Conservation (phyloP, 2,329 filamentous ascomycete genomes). For the Niveomyces coronatus region DNA sequence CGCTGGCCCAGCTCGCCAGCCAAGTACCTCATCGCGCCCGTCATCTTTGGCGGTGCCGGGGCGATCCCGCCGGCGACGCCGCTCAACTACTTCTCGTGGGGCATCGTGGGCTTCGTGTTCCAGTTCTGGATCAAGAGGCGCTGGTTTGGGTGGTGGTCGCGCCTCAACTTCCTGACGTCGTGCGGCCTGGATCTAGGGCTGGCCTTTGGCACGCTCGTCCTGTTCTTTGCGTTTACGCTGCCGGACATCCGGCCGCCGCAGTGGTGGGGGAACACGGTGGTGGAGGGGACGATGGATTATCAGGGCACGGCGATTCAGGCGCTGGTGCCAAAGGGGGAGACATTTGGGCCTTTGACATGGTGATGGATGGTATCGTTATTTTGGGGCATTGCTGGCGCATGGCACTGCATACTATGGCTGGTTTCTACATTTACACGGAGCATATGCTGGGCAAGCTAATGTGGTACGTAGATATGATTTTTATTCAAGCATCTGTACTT, state of each 20-base stretch:
- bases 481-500: too few species aligned
- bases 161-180: constrained; percentile 62
- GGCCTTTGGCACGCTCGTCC: constrained; percentile 54
- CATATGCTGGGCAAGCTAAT: too few species aligned
- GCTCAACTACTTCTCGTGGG: constrained; percentile 67
- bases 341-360: constrained; percentile 52
- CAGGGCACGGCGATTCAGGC: constrained; percentile 48
- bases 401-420: too few species aligned
- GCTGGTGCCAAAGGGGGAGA: constrained; percentile 40
- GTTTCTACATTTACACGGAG: too few species aligned
- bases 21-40: constrained; percentile 47
- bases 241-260: constrained; percentile 48
- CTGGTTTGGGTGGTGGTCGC: constrained; percentile 60
- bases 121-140: constrained; percentile 56
- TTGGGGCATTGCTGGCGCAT: neutral
- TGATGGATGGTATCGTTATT: constrained; percentile 15
- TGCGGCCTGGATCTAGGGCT: constrained; percentile 61
- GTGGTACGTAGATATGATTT: too few species aligned
- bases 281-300: constrained; percentile 51
- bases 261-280: constrained; percentile 61
- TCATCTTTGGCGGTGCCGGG: constrained; percentile 51
- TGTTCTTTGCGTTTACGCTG: constrained; percentile 61
- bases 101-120: constrained; percentile 59
- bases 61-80: constrained; percentile 57
- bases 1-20: constrained; percentile 40